Conservation (phyloP, 768 basidiomycete species). For the Naganishia antarctica region DNA sequence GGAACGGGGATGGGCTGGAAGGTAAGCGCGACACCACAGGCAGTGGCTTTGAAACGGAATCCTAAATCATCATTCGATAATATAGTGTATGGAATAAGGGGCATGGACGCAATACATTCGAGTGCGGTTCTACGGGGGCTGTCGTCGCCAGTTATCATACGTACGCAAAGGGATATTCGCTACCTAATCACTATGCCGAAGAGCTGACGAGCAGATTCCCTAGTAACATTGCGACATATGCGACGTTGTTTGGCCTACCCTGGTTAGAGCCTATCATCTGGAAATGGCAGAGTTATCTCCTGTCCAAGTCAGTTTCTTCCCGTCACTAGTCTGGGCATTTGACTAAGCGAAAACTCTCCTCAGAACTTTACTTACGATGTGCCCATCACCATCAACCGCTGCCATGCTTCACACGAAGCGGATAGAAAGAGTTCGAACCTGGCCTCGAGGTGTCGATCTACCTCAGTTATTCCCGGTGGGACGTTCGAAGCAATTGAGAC, state of each 20-base stretch:
- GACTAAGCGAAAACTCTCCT: too few relatives aligned
- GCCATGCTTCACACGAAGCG: constrained; percentile 46
- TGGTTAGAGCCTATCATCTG: constrained; percentile 52
- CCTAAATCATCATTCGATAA: too few relatives aligned
- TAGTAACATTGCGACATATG: constrained; percentile 51
- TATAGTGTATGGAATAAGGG: constrained; percentile 41
- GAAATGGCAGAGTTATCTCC: constrained; percentile 47
- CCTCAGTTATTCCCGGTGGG: constrained; percentile 46
- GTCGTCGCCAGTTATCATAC: constrained; percentile 53
- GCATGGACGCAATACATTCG: constrained; percentile 39
- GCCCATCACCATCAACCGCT: constrained; percentile 51
- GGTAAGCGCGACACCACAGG: background rate
- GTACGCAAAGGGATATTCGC: constrained; percentile 34
- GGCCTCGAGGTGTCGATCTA: constrained; percentile 52
- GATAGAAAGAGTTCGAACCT: constrained; percentile 47
- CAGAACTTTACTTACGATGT: constrained; percentile 49
- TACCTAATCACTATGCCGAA: background rate
- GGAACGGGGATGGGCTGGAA: constrained; percentile 50
- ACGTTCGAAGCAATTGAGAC: constrained; percentile 40
- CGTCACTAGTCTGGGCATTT: background rate
- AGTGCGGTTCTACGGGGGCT: constrained; percentile 43
- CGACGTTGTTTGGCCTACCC: constrained; percentile 50
- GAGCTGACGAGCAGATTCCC: background rate
- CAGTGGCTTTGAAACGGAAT: too few relatives aligned
- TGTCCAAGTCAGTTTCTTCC: constrained; percentile 40